Conservation (phyloP, 352 stramenopile genomes). For the Globisporangium yorkense region DNA sequence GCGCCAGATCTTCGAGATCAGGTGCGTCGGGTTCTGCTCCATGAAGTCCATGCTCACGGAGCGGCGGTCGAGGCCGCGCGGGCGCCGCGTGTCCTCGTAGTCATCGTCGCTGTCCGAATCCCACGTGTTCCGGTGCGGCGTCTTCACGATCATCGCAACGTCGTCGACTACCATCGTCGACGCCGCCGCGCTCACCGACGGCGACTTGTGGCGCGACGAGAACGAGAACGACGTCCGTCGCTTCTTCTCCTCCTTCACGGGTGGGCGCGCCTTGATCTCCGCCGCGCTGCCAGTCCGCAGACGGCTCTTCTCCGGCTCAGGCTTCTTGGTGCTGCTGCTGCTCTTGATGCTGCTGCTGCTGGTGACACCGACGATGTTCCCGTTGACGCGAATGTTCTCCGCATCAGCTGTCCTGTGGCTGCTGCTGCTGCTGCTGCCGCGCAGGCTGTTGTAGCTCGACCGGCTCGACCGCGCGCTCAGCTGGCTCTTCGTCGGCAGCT, state of each 20-base stretch:
- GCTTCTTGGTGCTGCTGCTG: not conserved
- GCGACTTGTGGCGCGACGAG: constrained; percentile 26
- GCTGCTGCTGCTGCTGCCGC: constrained; percentile 6
- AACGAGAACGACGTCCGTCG: constrained; percentile 41
- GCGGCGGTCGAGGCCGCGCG: constrained; percentile 49
- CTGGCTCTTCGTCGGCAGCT: constrained; percentile 11
- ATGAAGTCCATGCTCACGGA: constrained; percentile 79
- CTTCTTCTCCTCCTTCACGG: constrained; percentile 25
- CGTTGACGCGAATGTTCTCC: not conserved
- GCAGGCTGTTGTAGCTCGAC: constrained; percentile 5
- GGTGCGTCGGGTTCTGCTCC: constrained; percentile 60
- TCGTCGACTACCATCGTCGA: constrained; percentile 39
- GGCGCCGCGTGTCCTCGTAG: constrained; percentile 55
- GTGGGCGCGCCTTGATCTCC: not conserved
- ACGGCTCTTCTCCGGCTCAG: constrained; percentile 2
- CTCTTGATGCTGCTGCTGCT: not conserved
- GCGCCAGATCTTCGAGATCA: constrained; percentile 78
- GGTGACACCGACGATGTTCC: not conserved
- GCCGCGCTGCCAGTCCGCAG: constrained; percentile 12
- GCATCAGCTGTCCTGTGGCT: not conserved
- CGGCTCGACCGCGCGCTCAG: constrained; percentile 5
- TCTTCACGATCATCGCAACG: constrained; percentile 43
- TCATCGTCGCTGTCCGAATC: constrained; percentile 71
- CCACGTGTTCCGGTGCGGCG: constrained; percentile 43
- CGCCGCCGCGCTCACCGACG: constrained; percentile 11